phyloP scores from a whole-genome alignment of 148 eudicot species.

The Fallopia convolvulus region DNA sequence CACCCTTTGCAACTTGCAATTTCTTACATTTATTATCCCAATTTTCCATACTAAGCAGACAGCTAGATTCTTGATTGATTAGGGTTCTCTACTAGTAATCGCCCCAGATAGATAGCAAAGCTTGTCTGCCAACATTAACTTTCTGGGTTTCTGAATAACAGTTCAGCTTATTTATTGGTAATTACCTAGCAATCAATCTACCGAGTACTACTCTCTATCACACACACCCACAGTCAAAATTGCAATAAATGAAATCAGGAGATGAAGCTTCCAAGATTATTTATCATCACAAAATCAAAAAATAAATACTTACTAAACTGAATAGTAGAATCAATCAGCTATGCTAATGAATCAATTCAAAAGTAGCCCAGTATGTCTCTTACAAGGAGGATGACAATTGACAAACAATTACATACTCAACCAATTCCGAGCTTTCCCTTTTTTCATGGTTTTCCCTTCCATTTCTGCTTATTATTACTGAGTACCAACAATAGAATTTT shows the following conservation, averaged over 20 bases:
- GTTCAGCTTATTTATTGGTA: background rate
- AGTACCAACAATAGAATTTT: background rate
- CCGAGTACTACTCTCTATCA: too few relatives aligned
- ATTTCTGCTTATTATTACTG: slow-evolving; percentile 6
- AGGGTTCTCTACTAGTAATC: background rate
- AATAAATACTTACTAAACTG: background rate
- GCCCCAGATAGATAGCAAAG: background rate
- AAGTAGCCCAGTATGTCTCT: slow-evolving; percentile 5
- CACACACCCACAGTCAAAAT: background rate
- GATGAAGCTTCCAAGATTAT: background rate
- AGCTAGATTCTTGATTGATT: background rate
- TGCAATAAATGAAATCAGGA: slow-evolving; percentile 4
- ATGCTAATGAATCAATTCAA: background rate
- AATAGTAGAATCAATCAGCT: background rate
- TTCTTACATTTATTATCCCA: background rate
- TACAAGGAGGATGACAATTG: background rate
- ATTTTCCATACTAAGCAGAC: background rate
- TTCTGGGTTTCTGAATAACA: background rate
- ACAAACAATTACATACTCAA: background rate
- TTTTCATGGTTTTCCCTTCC: background rate
- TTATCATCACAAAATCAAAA: background rate
- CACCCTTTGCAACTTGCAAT: slow-evolving; percentile 3
- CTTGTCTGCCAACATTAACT: background rate
- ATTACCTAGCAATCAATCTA: background rate
- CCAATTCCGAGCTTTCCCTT: background rate